Evolutionary conservation across 345 rosid species (phyloP).

Genomic region (Citrus unshiu): DNA sequence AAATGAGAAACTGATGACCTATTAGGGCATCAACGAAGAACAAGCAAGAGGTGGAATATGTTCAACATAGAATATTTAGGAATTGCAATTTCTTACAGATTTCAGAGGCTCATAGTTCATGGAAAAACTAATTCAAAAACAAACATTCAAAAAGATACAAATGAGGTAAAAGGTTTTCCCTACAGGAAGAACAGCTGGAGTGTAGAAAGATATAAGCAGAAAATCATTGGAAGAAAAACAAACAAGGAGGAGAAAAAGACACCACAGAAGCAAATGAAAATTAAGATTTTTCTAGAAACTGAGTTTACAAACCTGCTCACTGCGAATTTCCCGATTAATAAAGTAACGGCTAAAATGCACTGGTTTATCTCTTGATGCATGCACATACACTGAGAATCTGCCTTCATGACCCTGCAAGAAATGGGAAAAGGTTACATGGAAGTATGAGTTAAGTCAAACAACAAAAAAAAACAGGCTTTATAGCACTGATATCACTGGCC

Average conservation of each 20-base stretch:
- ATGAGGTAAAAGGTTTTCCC: too few relatives aligned
- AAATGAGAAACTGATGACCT: background rate
- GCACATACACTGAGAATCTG: slow-evolving; percentile 72
- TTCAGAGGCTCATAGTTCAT: background rate
- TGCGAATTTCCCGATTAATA: slow-evolving; percentile 61
- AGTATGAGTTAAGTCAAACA: background rate
- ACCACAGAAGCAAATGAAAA: background rate
- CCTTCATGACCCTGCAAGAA: slow-evolving; percentile 72
- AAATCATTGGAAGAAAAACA: background rate
- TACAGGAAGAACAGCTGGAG: background rate
- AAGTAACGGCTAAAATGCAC: slow-evolving; percentile 77
- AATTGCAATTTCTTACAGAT: background rate
- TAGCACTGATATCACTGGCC: background rate
- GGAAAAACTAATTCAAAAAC: background rate
- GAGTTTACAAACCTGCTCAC: slow-evolving; percentile 49
- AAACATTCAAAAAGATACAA: background rate
- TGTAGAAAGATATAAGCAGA: background rate
- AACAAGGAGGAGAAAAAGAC: background rate
- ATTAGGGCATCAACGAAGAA: background rate
- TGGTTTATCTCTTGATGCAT: slow-evolving; percentile 70
- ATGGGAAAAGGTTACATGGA: slow-evolving; percentile 5
- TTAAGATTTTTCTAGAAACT: background rate
- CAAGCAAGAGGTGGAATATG: background rate
- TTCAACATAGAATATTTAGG: background rate
- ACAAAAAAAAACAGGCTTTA: background rate